Conservation (phyloP, 106 monocot species). For the Hemerocallis citrina region DNA sequence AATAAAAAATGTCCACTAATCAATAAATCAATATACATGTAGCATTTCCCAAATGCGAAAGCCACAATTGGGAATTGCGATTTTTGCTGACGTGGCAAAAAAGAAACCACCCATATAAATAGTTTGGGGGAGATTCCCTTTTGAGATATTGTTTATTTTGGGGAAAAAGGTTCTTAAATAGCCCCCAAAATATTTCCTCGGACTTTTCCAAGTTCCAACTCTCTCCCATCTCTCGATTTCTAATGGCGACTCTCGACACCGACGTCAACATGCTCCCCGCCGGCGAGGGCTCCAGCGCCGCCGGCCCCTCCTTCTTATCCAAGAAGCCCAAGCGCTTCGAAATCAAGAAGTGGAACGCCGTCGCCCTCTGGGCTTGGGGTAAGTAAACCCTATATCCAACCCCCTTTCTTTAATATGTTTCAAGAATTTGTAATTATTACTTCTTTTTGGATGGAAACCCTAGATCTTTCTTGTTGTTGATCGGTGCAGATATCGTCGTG, state of each 20-base stretch:
- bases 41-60: too few species aligned
- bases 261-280: constrained; percentile 43
- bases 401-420: not conserved
- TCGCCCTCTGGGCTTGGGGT: constrained; percentile 88
- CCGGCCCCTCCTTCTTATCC: constrained; percentile 12
- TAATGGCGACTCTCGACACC: constrained; percentile 42
- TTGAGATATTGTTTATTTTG: too few species aligned
- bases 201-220: not conserved
- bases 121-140: too few species aligned
- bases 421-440: not conserved
- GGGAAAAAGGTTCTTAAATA: too few species aligned
- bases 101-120: too few species aligned
- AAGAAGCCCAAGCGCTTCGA: constrained; percentile 74
- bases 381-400: not conserved
- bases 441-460: not conserved
- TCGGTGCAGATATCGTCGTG: constrained; percentile 44
- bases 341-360: constrained; percentile 93
- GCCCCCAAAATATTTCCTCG: too few species aligned
- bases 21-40: too few species aligned
- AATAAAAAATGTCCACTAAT: too few species aligned
- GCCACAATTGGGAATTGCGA: too few species aligned
- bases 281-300: constrained; percentile 23
- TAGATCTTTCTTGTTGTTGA: not conserved
- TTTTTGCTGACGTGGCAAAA: too few species aligned
- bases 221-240: too few species aligned